Evolutionary conservation across 768 basidiomycete genomes (phyloP).

Genomic region (Sarcomyxa edulis): DNA sequence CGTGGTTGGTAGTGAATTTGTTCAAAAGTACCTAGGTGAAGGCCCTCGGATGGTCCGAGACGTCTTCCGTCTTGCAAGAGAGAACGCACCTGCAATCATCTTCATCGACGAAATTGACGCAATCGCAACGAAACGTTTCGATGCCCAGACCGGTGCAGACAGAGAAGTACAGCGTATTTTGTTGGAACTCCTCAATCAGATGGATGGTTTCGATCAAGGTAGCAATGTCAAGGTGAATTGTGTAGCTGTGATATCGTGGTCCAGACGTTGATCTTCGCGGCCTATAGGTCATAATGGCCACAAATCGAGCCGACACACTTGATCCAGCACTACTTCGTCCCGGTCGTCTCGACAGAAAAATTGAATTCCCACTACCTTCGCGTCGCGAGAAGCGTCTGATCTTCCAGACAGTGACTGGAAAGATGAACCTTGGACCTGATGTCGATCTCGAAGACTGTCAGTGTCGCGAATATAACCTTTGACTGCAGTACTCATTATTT

Average conservation of each 20-base stretch:
- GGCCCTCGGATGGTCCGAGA: slow-evolving; percentile 99
- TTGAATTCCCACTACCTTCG: slow-evolving; percentile 95
- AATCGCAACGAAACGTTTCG: slow-evolving; percentile 99
- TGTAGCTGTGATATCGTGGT: not conserved
- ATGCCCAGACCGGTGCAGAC: slow-evolving; percentile 98
- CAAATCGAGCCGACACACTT: slow-evolving; percentile 96
- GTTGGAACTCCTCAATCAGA: slow-evolving; percentile 94
- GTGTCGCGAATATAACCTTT: slow-evolving; percentile 20
- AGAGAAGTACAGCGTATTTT: slow-evolving; percentile 98
- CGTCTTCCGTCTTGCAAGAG: slow-evolving; percentile 95
- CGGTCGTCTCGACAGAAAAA: slow-evolving; percentile 96
- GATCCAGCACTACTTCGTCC: slow-evolving; percentile 97
- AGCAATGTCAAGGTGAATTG: slow-evolving; percentile 89
- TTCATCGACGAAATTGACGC: slow-evolving; percentile 99
- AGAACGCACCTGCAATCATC: slow-evolving; percentile 96
- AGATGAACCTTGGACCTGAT: slow-evolving; percentile 98
- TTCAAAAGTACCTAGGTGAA: slow-evolving; percentile 99
- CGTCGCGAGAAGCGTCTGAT: slow-evolving; percentile 93
- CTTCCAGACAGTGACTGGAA: slow-evolving; percentile 94
- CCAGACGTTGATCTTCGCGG: slow-evolving; percentile 4
- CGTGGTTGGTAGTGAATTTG: slow-evolving; percentile 97
- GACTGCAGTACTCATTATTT: slow-evolving; percentile 8
- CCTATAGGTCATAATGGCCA: slow-evolving; percentile 96
- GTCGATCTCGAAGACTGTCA: slow-evolving; percentile 97
- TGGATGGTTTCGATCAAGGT: slow-evolving; percentile 99